These are phyloP conservation scores for Saposhnikovia divaricata DNA, from an alignment of 129 eudicot species.

Conservation along the genomic window DNA sequence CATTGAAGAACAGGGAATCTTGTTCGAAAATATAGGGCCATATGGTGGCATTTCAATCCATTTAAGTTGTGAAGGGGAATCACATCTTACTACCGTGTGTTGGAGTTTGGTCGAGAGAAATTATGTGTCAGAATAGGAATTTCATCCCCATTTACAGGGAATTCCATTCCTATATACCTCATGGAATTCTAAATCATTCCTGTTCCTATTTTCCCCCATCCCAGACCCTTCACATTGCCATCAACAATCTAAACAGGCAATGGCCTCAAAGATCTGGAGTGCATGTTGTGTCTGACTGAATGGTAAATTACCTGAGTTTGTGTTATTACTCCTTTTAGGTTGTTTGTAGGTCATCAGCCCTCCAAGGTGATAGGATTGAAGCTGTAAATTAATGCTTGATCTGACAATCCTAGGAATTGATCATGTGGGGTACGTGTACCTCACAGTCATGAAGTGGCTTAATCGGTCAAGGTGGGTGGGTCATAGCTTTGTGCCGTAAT, in stretches of 20 bases:
- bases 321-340: neutral
- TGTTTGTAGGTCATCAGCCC: neutral
- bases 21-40: too few relatives aligned
- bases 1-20: neutral
- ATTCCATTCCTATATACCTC: neutral
- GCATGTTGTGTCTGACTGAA: neutral
- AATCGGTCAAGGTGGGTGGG: neutral
- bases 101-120: neutral
- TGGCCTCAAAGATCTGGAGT: neutral
- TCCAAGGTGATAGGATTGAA: neutral
- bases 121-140: neutral
- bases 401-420: neutral
- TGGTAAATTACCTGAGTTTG: neutral
- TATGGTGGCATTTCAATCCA: neutral
- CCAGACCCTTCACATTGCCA: neutral
- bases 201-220: neutral
- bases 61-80: neutral
- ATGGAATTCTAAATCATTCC: neutral
- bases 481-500: neutral
- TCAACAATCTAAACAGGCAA: neutral
- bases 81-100: neutral
- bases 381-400: too few relatives aligned
- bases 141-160: neutral
- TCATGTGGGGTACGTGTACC: neutral
- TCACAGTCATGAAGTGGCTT: neutral